Base-by-base conservation (phyloP, 1,139 yeast species). In the Kazachstania sp. region DNA sequence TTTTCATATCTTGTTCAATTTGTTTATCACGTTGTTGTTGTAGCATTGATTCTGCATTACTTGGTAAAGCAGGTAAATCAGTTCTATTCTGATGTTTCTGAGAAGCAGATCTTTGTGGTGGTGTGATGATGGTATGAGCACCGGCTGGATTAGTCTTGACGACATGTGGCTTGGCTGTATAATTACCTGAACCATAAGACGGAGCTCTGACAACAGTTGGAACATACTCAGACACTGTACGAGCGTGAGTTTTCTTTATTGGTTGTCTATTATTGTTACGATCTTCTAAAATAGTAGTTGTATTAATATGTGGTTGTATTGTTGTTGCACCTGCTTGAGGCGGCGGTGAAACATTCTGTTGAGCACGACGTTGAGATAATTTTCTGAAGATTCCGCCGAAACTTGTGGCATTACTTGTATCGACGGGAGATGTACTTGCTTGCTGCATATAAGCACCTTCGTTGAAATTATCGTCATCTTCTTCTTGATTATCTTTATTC, bases 171-270 rank as follows among this genome's bases (percentile, higher is more conserved):
- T 36, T 44, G 13, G 30, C 23, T 12, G 30, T 37, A 12, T 44
- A 28, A 7, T 13, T 8, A 9, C 43, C 23, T 16, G 41, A 43
- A 19, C 47, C 49, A 49, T 47, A 46, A 12, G 51, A 39, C 12
- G 52, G 51, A 13, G 45, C 47, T 23, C 46, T 45, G n/a, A 48
- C 36, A 8, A 47, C 45, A 16, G 53, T 28, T 20, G 70, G 67
- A 12, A 63, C 59, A 43, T 68, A 67, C 30, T 70, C 73, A 2
- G 73, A 70, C 5, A 69, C 71, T 2, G 73, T 61, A 57, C 73
- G 67, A 26, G 65, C 56, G 50, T 70, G 73, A 0, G 67, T 52
- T 50, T 63, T 68, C 34, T 44, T 48, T 4, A 47, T 45, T 43
- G 31, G 37, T 43, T 39, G 47, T 29, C 38, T 31, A 18, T 41